Evolutionary conservation across 1,284 basidiomycete genomes (phyloP).

Genomic region (Coriolopsis trogii): DNA sequence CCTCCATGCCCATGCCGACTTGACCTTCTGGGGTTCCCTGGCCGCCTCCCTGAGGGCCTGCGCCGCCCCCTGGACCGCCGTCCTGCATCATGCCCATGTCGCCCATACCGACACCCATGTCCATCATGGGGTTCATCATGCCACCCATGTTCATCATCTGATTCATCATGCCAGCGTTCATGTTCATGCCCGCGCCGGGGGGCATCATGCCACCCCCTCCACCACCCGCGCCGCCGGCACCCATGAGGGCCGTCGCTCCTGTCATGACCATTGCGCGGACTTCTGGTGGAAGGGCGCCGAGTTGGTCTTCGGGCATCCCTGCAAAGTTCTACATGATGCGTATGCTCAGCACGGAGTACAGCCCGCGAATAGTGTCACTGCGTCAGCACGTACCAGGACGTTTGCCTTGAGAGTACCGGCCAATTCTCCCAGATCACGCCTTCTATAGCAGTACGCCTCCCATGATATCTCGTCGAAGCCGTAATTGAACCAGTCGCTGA

Average conservation of each 20-base stretch:
- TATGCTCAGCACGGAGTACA: no score
- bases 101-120: constrained; percentile 50
- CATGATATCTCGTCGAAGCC: constrained; percentile 98
- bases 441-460: constrained; percentile 88
- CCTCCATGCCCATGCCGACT: constrained; percentile 50
- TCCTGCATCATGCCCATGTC: constrained; percentile 40
- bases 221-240: constrained; percentile 47
- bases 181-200: constrained; percentile 37
- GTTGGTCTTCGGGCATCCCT: constrained; percentile 80
- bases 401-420: constrained; percentile 78
- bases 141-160: constrained; percentile 42
- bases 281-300: constrained; percentile 72
- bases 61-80: constrained; percentile 19
- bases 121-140: constrained; percentile 46
- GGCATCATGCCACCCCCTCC: constrained; percentile 57
- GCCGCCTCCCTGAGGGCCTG: constrained; percentile 27
- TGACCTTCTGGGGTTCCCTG: constrained; percentile 37
- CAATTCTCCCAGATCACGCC: constrained; percentile 80
- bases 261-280: constrained; percentile 84
- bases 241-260: constrained; percentile 75
- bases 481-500: constrained; percentile 99
- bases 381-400: constrained; percentile 67
- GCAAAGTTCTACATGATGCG: constrained; percentile 65
- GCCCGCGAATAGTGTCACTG: no score
- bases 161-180: constrained; percentile 51